Evolutionary conservation across 2,329 filamentous ascomycete species (phyloP), one percentile per base, ranked within the genome.

Genomic region (Colletotrichum endophyticum): DNA sequence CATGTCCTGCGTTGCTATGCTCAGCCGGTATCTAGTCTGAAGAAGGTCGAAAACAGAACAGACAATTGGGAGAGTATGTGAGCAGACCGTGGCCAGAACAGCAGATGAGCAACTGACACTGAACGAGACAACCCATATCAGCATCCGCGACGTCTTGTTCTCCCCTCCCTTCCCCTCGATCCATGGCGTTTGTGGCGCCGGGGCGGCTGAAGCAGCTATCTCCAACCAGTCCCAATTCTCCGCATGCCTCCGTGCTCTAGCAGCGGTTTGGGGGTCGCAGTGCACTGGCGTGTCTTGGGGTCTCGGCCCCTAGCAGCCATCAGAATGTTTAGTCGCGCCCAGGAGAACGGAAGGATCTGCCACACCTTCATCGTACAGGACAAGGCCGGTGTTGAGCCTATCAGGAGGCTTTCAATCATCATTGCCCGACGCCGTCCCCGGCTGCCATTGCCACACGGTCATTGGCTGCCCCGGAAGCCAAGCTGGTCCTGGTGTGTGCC

Each of bases 181-280:
- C 64, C 49, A 57, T 66, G 49, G 70, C 63, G 64, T 61, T 75
- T 56, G 73, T 69, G 66, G 69, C 70, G 73, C 59, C 32, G 39
- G 59, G 71, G 66, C 34, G 74, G 66, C 75, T 71, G 72, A 77
- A 56, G 72, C 61, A 71, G 72, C 67, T 56, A 75, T 77, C 66
- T 71, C 75, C 72, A 71, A 63, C 62, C 66, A 77, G 66, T 63
- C 61, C 53, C 66, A 36, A 75, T 75, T 61, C 61, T 75, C 61
- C 53, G 59, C 72, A 67, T 61, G 66, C 30, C 22, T 62, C 30
- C 28, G 53, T 53, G 69, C 56, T 30, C 63, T 22, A 30, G 49
- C 56, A 70, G 57, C 57, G 28, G 22, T 39, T 25, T 73, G 28
- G 70, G 57, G 73, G 63, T 76, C 70, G 49, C 64, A 44, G n/a